These are phyloP conservation scores for Syzygium aqueum DNA, from an alignment of 345 rosid species.

Conservation along the genomic window DNA sequence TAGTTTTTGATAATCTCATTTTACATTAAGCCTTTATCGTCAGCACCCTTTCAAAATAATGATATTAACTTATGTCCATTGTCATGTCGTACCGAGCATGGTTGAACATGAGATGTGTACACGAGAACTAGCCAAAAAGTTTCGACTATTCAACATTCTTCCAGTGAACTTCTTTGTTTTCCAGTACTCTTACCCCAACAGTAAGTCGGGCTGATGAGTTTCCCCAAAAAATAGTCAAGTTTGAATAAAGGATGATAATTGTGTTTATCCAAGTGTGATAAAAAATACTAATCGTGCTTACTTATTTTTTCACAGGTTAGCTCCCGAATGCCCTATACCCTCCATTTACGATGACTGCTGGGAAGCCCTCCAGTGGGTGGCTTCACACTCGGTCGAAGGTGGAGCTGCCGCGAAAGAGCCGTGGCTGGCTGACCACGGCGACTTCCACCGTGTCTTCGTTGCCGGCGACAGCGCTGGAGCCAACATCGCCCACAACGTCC, in stretches of 20 bases:
- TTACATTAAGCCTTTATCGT: not conserved
- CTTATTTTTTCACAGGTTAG: slow-evolving; percentile 13
- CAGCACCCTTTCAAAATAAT: not conserved
- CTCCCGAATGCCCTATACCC: slow-evolving; percentile 26
- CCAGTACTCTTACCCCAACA: not conserved
- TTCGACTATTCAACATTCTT: not conserved
- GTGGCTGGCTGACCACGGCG: slow-evolving; percentile 25
- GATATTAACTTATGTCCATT: not conserved
- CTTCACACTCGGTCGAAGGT: slow-evolving; percentile 1
- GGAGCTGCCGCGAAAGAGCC: slow-evolving; percentile 4
- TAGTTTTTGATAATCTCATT: not conserved
- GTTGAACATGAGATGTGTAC: not conserved
- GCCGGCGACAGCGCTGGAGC: slow-evolving; percentile 45
- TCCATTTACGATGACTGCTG: slow-evolving; percentile 23
- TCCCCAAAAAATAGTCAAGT: not conserved
- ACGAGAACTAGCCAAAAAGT: not conserved
- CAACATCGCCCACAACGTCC: slow-evolving; percentile 19
- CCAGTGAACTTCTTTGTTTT: not conserved
- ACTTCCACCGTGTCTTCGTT: slow-evolving; percentile 17
- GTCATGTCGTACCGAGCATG: not conserved
- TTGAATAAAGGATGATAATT: not conserved
- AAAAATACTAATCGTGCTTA: not conserved
- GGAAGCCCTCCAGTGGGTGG: slow-evolving; percentile 30
- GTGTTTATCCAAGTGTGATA: not conserved
- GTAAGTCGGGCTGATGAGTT: not conserved